Evolutionary conservation across 108 stramenopile species (phyloP).

Genomic region (Tribonema minus): DNA sequence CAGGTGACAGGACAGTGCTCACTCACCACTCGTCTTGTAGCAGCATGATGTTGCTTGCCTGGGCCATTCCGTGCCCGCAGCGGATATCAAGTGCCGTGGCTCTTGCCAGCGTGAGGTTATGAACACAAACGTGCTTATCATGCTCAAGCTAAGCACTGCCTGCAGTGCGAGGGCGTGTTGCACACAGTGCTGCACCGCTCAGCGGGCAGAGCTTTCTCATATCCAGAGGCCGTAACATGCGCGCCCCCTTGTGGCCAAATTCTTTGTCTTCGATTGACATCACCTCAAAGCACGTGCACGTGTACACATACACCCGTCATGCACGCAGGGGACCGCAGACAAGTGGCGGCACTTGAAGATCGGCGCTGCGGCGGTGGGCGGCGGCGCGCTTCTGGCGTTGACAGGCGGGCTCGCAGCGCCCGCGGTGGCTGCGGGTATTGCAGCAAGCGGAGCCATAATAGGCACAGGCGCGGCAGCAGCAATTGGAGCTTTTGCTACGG

Average conservation of each 20-base stretch:
- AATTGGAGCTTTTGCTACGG: slow-evolving; percentile 10
- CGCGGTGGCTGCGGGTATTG: slow-evolving; percentile 12
- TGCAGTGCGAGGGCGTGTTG: too few relatives aligned
- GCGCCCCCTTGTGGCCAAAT: not conserved
- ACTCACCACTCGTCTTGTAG: too few relatives aligned
- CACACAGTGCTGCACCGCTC: too few relatives aligned
- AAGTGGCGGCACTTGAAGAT: slow-evolving; percentile 23
- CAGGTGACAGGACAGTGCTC: too few relatives aligned
- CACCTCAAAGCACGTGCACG: not conserved
- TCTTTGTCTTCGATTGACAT: not conserved
- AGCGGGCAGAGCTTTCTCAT: too few relatives aligned
- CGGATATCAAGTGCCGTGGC: too few relatives aligned
- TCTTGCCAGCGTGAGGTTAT: too few relatives aligned
- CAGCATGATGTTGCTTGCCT: too few relatives aligned
- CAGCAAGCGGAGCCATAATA: slow-evolving; percentile 11
- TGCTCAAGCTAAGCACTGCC: too few relatives aligned
- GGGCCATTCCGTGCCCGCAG: too few relatives aligned
- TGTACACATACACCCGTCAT: not conserved
- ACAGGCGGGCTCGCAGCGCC: slow-evolving; percentile 46
- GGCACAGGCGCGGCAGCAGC: slow-evolving; percentile 13
- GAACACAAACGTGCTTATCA: too few relatives aligned
- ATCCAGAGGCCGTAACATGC: not conserved
- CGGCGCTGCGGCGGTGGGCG: slow-evolving; percentile 29
- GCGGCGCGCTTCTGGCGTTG: slow-evolving; percentile 28
- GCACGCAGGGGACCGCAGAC: slow-evolving; percentile 5